Evolutionary conservation across 768 basidiomycete species (phyloP).

Genomic region (Chalciporus sphaerocephalus): DNA sequence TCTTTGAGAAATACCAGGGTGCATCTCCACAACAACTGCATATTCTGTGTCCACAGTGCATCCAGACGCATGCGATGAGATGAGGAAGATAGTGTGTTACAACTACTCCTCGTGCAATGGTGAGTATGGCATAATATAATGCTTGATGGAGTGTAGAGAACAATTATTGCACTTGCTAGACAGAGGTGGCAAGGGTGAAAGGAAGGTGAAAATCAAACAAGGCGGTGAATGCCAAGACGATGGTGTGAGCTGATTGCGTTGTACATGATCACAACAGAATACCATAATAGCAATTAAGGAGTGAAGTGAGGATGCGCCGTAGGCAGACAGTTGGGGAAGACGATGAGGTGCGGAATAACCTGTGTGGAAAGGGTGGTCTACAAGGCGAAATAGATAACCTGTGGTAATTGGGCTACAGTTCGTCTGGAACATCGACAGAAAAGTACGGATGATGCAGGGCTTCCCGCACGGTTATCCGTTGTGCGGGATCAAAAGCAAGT

Average conservation of each 20-base stretch:
- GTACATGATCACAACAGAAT: constrained; percentile 36
- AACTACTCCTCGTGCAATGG: constrained; percentile 17
- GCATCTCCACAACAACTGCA: too few relatives aligned
- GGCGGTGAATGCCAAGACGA: constrained; percentile 24
- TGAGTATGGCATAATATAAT: constrained; percentile 29
- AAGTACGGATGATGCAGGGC: constrained; percentile 90
- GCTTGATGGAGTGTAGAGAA: constrained; percentile 25
- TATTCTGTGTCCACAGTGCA: constrained; percentile 8
- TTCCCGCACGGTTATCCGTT: constrained; percentile 82
- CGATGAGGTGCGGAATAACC: constrained; percentile 17
- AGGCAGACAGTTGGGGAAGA: constrained; percentile 24
- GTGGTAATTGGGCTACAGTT: constrained; percentile 49
- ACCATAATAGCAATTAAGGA: constrained; percentile 35
- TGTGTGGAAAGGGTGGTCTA: constrained; percentile 30
- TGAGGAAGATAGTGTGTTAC: constrained; percentile 17
- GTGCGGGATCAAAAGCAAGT: constrained; percentile 84
- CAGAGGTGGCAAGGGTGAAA: constrained; percentile 19
- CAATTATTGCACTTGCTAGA: constrained; percentile 29
- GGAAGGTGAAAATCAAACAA: constrained; percentile 26
- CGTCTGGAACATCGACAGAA: constrained; percentile 58
- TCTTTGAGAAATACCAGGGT: neutral
- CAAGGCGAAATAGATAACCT: constrained; percentile 33
- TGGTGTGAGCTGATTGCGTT: constrained; percentile 30
- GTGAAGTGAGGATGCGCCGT: constrained; percentile 18
- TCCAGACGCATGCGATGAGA: constrained; percentile 10